phyloP scores from a whole-genome alignment of 2,329 filamentous ascomycete species.

The Hypoxylon sp. region DNA sequence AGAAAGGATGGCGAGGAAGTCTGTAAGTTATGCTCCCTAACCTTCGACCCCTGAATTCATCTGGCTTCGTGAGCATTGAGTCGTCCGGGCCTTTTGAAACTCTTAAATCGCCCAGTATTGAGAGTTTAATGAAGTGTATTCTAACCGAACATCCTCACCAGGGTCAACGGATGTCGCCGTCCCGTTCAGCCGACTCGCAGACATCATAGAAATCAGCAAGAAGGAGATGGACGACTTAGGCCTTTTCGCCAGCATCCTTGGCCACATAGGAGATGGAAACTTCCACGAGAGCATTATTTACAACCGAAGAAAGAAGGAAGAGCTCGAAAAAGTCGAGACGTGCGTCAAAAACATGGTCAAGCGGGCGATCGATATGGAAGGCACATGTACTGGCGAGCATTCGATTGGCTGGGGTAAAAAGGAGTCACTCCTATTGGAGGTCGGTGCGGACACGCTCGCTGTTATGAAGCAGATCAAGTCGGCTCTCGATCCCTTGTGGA shows the following conservation, averaged over 20 bases:
- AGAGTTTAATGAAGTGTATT: not conserved
- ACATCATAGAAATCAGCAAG: slow-evolving; percentile 86
- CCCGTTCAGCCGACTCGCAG: slow-evolving; percentile 79
- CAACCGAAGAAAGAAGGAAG: slow-evolving; percentile 74
- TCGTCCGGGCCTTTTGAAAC: too few relatives aligned
- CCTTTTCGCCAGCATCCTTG: slow-evolving; percentile 87
- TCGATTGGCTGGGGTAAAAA: slow-evolving; percentile 90
- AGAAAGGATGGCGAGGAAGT: slow-evolving; percentile 76
- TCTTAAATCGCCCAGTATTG: not conserved
- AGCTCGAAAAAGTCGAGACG: slow-evolving; percentile 80
- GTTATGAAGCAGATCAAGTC: slow-evolving; percentile 88
- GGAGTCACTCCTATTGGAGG: slow-evolving; percentile 80
- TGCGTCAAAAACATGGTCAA: slow-evolving; percentile 92
- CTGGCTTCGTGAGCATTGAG: not conserved
- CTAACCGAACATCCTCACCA: slow-evolving; percentile 43
- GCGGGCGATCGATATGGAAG: slow-evolving; percentile 93
- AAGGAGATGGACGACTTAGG: slow-evolving; percentile 89
- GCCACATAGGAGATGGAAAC: slow-evolving; percentile 93
- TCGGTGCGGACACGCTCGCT: slow-evolving; percentile 82
- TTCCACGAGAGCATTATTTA: slow-evolving; percentile 96
- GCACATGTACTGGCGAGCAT: slow-evolving; percentile 91
- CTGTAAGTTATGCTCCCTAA: slow-evolving; percentile 71
- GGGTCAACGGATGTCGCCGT: slow-evolving; percentile 89
- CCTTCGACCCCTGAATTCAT: slow-evolving; percentile 44
- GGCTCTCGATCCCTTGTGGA: slow-evolving; percentile 87